Base-by-base conservation (phyloP, 2,329 filamentous ascomycete genomes). In the Diaporthe sp. region DNA sequence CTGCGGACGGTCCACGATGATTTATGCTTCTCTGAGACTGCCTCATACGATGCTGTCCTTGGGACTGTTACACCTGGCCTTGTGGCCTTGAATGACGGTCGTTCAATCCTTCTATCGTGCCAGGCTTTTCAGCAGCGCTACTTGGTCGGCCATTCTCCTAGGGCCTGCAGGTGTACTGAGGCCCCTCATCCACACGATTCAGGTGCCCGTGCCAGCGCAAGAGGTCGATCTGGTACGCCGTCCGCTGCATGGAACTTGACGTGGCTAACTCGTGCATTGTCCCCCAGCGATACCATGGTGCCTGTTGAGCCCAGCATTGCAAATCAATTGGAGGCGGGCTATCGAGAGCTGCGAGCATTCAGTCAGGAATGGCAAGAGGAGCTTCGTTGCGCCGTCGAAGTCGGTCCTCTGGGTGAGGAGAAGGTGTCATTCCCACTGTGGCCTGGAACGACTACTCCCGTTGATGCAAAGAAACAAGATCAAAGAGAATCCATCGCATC, bases 351-450 rank as follows among this genome's bases (percentile, higher is more conserved):
- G 70, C 92, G 92, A 72, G 95, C 95, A 0, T 98, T 96, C 93
- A 95, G 94, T 1, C 92, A 97, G 79, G 98, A 96, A 1, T 99
- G 97, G 95, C 90, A 90, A 71, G 96, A 98, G 80, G 96, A 99
- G 84, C 86, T 99, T 10, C 92, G 93, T 78, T 98, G 95, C 83
- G 97, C 97, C 7, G 89, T 98, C 8, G 95, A 98, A 70, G 95
- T 98, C 75, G 97, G 97, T 1, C 93, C 96, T 1, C 88, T 93
- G 13, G 97, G 96, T 0, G 97, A 99, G 84, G 93, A 97, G 85
- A 98, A 98, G 83, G 93, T 98, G 10, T 91, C 94, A 0, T 92
- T 98, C 83, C 92, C 88, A 49, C 86, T 98, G 12, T 98, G 96
- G 95, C 93, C 94, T 0, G 90, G 91, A 62, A 88, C 90, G 3